A percentile compares a stretch with the other conserved stretches of the same genome.
These are phyloP conservation scores for Russula emetica DNA, from an alignment of 768 basidiomycete species.

Conservation along the genomic window DNA sequence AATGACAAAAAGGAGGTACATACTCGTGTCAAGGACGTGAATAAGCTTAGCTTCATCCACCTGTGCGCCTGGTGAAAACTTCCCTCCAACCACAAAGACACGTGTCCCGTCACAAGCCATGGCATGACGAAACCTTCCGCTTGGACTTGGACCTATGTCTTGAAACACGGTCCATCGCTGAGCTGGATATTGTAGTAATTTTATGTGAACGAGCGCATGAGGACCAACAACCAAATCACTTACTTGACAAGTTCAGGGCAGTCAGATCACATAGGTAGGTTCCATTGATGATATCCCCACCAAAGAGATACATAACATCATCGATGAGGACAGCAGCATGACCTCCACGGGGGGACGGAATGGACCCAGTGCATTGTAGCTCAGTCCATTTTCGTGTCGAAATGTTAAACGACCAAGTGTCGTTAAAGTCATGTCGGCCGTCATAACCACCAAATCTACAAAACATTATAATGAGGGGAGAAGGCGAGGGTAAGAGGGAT, in stretches of 20 bases:
- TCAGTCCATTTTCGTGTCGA: conserved; percentile 81
- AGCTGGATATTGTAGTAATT: conserved; percentile 55
- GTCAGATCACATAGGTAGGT: conserved; percentile 92
- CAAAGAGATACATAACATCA: conserved; percentile 96
- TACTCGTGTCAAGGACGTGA: conserved; percentile 92
- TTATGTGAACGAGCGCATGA: not conserved
- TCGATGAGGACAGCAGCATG: conserved; percentile 95
- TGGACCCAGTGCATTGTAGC: conserved; percentile 91
- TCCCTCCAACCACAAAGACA: conserved; percentile 92
- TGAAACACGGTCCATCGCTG: conserved; percentile 99
- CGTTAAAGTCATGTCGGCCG: conserved; percentile 97
- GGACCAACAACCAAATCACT: conserved; percentile 36
- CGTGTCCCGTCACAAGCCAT: conserved; percentile 89
- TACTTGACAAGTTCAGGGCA: conserved; percentile 96
- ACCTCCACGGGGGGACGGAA: conserved; percentile 91
- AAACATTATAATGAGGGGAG: too few species aligned
- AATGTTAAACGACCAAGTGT: conserved; percentile 93
- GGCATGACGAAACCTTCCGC: conserved; percentile 88
- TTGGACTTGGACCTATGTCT: conserved; percentile 96
- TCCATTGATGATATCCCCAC: conserved; percentile 93
- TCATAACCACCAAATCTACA: conserved; percentile 81
- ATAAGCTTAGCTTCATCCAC: conserved; percentile 76
- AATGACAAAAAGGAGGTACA: conserved; percentile 35
- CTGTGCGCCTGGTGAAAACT: conserved; percentile 70
- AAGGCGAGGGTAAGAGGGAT: too few species aligned